Evolutionary conservation across 1,284 basidiomycete genomes (phyloP).

Genomic region (Wolfiporia cocos): DNA sequence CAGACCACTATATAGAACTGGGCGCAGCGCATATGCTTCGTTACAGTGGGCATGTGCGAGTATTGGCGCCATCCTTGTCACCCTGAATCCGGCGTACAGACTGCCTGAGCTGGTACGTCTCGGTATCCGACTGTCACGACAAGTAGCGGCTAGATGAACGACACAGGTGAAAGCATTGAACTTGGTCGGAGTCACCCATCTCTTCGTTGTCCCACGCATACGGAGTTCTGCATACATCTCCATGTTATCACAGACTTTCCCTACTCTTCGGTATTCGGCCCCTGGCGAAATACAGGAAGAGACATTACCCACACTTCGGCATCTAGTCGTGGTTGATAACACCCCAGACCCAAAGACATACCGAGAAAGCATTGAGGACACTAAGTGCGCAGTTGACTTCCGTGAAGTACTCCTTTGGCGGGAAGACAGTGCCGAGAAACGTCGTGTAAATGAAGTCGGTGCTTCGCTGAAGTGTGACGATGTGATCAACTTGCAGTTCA

Average conservation of each 20-base stretch:
- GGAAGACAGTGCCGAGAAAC: constrained; percentile 38
- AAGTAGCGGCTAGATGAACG: neutral
- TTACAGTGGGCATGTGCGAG: constrained; percentile 82
- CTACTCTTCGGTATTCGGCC: constrained; percentile 42
- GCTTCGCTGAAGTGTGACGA: constrained; percentile 51
- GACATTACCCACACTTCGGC: constrained; percentile 56
- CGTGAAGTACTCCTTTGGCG: constrained; percentile 60
- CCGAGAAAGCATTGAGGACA: constrained; percentile 34
- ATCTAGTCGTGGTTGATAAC: constrained; percentile 69
- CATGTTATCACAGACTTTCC: constrained; percentile 53
- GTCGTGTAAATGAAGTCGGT: constrained; percentile 34
- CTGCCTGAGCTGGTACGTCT: constrained; percentile 59
- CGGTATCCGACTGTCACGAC: neutral
- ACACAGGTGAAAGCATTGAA: constrained; percentile 56
- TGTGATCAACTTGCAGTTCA: constrained; percentile 78
- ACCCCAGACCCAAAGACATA: constrained; percentile 30
- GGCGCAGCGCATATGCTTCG: constrained; percentile 64
- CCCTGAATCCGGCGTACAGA: constrained; percentile 79
- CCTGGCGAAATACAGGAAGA: constrained; percentile 58
- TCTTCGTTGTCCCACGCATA: constrained; percentile 70
- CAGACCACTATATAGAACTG: constrained; percentile 2
- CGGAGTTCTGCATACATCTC: constrained; percentile 58
- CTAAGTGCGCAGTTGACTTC: constrained; percentile 57
- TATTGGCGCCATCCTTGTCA: constrained; percentile 76
- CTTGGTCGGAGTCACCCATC: constrained; percentile 61